phyloP scores from a whole-genome alignment of 768 basidiomycete species.

The Suillus alpinus region DNA sequence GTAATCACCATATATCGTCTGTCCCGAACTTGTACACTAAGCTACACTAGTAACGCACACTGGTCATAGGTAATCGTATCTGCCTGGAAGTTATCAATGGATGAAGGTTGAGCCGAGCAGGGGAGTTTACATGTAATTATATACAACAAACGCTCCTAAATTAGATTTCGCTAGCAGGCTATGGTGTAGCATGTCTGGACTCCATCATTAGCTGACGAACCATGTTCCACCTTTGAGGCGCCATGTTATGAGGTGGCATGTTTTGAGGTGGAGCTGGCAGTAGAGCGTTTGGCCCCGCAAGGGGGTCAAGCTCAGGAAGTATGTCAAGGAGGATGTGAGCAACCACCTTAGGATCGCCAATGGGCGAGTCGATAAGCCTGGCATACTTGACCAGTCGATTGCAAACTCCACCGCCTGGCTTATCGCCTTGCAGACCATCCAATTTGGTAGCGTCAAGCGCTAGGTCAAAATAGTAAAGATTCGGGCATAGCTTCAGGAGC shows the following conservation, averaged over 20 bases:
- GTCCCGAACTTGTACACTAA: neutral
- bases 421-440: neutral
- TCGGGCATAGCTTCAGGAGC: neutral
- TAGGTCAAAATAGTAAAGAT: constrained; percentile 4
- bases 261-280: neutral
- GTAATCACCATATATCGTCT: too few species aligned
- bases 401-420: constrained; percentile 1
- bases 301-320: constrained; percentile 3
- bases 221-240: neutral
- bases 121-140: neutral
- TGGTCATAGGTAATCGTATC: neutral
- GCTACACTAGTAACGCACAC: neutral
- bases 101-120: too few species aligned
- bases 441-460: constrained; percentile 1
- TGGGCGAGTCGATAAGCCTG: neutral
- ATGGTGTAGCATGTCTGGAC: neutral
- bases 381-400: constrained; percentile 1
- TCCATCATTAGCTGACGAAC: neutral
- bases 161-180: neutral
- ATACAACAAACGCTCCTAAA: neutral
- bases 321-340: constrained; percentile 3
- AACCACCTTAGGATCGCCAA: neutral
- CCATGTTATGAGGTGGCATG: neutral
- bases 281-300: neutral
- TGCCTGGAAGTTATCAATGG: neutral